Conservation (phyloP, 331 rosid species). For the Pyracantha coccinea region DNA sequence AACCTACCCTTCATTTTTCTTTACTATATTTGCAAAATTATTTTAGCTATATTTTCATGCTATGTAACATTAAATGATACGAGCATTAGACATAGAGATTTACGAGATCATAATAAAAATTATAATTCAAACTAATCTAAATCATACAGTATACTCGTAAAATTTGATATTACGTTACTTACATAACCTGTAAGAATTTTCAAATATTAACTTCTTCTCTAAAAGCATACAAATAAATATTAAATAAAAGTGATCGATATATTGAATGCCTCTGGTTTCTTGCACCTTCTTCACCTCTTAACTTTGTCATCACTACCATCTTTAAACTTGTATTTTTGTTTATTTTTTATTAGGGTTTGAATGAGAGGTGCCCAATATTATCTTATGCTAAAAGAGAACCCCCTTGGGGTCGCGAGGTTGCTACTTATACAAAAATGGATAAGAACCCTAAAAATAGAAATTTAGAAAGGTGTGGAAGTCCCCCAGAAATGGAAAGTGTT, state of each 20-base stretch:
- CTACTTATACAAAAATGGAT: background rate
- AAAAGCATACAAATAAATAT: background rate
- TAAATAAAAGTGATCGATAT: background rate
- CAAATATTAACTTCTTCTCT: background rate
- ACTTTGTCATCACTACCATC: background rate
- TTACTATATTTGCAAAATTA: background rate
- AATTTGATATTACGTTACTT: too few relatives aligned
- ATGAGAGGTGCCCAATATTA: background rate
- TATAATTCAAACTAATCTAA: too few relatives aligned
- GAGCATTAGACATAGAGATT: too few relatives aligned
- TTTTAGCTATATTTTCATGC: background rate
- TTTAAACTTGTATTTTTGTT: background rate
- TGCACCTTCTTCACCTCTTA: background rate
- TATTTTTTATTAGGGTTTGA: background rate
- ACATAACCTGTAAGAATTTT: too few relatives aligned
- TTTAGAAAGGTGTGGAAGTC: background rate
- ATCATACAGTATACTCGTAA: too few relatives aligned
- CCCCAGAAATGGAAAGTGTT: background rate
- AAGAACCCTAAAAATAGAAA: background rate
- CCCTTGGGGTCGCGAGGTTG: background rate
- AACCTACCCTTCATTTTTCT: background rate
- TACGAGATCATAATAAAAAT: too few relatives aligned
- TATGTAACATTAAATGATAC: too few relatives aligned
- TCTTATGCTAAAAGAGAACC: background rate
- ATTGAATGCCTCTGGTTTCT: background rate